Evolutionary conservation across 345 rosid species (phyloP).

Genomic region (Eucalyptus curtisii): DNA sequence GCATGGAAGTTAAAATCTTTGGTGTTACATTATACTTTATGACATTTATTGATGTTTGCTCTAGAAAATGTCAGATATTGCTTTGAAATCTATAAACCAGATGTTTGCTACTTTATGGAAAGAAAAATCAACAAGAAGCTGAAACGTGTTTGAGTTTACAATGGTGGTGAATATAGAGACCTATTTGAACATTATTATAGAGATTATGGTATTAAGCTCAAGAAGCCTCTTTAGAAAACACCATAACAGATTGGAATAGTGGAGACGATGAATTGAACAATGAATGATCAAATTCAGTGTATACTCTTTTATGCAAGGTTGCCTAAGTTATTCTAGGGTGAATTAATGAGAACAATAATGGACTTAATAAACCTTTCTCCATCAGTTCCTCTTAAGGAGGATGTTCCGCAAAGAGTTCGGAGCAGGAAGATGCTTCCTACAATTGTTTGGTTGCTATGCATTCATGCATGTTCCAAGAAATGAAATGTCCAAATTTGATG

Average conservation of each 20-base stretch:
- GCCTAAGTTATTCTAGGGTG: neutral
- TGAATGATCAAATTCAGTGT: neutral
- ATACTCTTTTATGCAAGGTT: neutral
- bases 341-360: neutral
- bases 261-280: neutral
- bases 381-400: neutral
- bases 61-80: neutral
- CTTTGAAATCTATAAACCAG: neutral
- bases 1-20: neutral
- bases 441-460: no score
- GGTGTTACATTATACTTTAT: neutral
- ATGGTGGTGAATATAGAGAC: neutral
- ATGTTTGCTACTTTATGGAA: neutral
- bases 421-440: no score
- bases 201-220: neutral
- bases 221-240: neutral
- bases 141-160: neutral
- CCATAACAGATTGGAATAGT: neutral
- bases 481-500: no score
- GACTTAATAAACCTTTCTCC: neutral
- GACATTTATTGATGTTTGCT: neutral
- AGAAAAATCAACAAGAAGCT: neutral
- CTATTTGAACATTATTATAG: neutral
- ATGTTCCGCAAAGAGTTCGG: no score
- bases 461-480: no score